Conservation (phyloP, 192 early-diverging fungal species). For the Diversispora eburnea region DNA sequence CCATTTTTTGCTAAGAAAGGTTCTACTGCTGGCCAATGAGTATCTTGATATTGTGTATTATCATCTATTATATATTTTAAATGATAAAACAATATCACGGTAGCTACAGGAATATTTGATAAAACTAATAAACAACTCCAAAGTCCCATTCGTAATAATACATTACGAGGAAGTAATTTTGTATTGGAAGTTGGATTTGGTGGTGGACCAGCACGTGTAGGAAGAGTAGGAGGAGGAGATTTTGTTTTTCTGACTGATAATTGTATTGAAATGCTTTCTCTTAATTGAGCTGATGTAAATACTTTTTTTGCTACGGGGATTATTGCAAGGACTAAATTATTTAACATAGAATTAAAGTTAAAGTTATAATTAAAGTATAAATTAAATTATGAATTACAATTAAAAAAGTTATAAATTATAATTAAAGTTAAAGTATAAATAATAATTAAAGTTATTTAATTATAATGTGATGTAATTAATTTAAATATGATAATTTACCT, state of each 20-base stretch:
- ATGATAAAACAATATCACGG: neutral
- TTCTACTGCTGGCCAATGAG: neutral
- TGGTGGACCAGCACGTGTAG: conserved; percentile 15
- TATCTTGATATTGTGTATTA: neutral
- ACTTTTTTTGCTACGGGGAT: conserved; percentile 19
- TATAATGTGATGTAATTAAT: no score
- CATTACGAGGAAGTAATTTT: conserved; percentile 1
- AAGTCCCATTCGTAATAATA: conserved; percentile 18
- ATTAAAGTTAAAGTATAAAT: neutral
- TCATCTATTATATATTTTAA: neutral
- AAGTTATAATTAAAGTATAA: neutral
- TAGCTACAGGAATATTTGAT: neutral
- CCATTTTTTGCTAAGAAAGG: neutral
- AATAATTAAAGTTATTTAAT: neutral
- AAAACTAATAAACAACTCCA: conserved; percentile 19
- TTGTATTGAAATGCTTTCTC: neutral
- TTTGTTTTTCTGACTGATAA: neutral
- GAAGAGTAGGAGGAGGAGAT: neutral
- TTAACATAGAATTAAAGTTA: neutral
- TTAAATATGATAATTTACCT: neutral
- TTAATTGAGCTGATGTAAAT: neutral
- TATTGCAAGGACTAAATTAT: neutral
- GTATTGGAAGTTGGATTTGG: neutral
- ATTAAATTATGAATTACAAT: neutral
- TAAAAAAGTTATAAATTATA: neutral